These are phyloP conservation scores for Pseudonitzschia multistriata DNA, from an alignment of 108 stramenopile species.

Conservation along the genomic window DNA sequence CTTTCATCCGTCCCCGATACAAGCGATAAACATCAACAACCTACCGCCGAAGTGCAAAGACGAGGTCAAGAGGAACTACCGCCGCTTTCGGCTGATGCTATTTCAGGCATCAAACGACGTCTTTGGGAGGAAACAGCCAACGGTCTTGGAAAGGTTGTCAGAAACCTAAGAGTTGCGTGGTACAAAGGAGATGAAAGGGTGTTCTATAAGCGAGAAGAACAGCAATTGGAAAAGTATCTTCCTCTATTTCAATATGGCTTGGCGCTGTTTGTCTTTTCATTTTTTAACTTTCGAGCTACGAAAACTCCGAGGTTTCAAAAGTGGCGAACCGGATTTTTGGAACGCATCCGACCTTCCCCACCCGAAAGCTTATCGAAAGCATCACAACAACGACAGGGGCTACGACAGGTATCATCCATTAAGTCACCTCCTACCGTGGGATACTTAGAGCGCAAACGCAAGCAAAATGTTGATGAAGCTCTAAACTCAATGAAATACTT, in stretches of 20 bases:
- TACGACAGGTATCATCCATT: not conserved
- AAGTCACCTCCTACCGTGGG: not conserved
- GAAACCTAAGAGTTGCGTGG: conserved; percentile 16
- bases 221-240: conserved; percentile 25
- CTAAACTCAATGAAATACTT: conserved; percentile 9
- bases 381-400: not conserved
- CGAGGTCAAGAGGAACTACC: too few relatives aligned
- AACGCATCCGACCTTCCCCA: not conserved
- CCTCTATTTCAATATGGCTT: conserved; percentile 20
- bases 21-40: too few relatives aligned
- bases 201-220: conserved; percentile 14
- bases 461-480: conserved; percentile 5
- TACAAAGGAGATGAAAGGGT: conserved; percentile 9
- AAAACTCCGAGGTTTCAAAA: conserved; percentile 2
- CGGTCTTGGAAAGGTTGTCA: conserved; percentile 14
- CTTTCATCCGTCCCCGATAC: too few relatives aligned
- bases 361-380: not conserved
- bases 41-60: too few relatives aligned
- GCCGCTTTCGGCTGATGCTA: not conserved
- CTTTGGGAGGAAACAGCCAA: conserved; percentile 23
- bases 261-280: conserved; percentile 13
- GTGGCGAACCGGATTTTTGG: not conserved
- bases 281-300: conserved; percentile 24
- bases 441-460: conserved; percentile 17
- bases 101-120: not conserved